Percentiles rank a stretch among this genome's conserved stretches.
These are phyloP conservation scores for Acanthamoeba pearcei DNA, from an alignment of 208 protist genomes.

Conservation along the genomic window DNA sequence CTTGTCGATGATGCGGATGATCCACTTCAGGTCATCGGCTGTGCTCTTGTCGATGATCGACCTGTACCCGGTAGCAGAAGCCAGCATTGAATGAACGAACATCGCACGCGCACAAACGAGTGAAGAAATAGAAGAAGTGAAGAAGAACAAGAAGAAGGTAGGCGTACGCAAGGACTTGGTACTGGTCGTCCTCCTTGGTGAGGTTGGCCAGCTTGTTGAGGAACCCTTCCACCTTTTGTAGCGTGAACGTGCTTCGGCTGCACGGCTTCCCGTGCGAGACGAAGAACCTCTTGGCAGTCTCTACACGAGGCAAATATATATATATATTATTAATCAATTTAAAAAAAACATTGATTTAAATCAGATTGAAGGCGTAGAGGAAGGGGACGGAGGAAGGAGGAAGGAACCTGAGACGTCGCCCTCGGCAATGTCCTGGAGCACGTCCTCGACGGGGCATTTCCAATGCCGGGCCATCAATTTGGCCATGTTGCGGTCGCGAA, in stretches of 20 bases:
- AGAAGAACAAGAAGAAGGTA: neutral
- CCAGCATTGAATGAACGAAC: neutral
- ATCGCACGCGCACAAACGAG: neutral
- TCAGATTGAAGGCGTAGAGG: neutral
- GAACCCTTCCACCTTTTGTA: conserved; percentile 81
- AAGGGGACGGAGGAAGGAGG: no score
- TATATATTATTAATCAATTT: neutral
- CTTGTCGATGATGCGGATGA: conserved; percentile 78
- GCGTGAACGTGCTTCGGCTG: conserved; percentile 78
- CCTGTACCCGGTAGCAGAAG: neutral
- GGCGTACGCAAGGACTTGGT: conserved; percentile 22
- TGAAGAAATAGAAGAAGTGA: neutral
- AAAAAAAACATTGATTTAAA: neutral
- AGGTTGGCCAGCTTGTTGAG: conserved; percentile 76
- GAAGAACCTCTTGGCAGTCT: conserved; percentile 78
- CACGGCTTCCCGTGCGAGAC: conserved; percentile 66
- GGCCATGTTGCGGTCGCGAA: conserved; percentile 91
- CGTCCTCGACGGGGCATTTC: conserved; percentile 77
- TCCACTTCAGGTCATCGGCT: conserved; percentile 74
- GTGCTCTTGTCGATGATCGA: conserved; percentile 7
- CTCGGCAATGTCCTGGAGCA: conserved; percentile 87
- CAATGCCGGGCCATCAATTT: conserved; percentile 86
- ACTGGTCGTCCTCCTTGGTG: conserved; percentile 82
- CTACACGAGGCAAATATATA: neutral
- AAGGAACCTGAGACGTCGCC: conserved; percentile 90